A percentile compares a stretch with the other conserved stretches of the same genome.
These are phyloP conservation scores for Cocos nucifera DNA, from an alignment of 176 grass and related monocot species.

Conservation along the genomic window DNA sequence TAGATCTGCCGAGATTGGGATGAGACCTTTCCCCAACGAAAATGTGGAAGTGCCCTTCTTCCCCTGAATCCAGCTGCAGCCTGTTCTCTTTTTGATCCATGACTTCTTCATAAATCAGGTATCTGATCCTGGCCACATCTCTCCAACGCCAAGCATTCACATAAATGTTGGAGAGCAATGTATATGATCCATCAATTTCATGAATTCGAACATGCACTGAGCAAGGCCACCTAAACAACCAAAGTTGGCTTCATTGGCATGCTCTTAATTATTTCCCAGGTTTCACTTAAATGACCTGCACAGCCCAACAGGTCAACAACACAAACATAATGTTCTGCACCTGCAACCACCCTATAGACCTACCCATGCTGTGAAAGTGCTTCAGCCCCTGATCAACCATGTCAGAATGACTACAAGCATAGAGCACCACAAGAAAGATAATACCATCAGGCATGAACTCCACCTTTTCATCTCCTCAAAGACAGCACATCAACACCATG, in stretches of 20 bases:
- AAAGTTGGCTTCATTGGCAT: slow-evolving; percentile 72
- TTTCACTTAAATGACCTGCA: slow-evolving; percentile 47
- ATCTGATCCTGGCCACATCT: slow-evolving; percentile 62
- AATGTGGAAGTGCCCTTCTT: slow-evolving; percentile 67
- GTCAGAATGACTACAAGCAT: slow-evolving; percentile 76
- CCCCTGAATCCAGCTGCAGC: slow-evolving; percentile 76
- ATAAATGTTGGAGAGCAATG: slow-evolving; percentile 80
- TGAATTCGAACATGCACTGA: slow-evolving; percentile 64
- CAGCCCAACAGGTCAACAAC: slow-evolving; percentile 65
- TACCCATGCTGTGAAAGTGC: slow-evolving; percentile 60
- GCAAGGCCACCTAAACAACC: slow-evolving; percentile 63
- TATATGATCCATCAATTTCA: slow-evolving; percentile 78
- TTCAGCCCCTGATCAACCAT: slow-evolving; percentile 66
- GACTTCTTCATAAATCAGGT: slow-evolving; percentile 35
- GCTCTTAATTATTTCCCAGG: slow-evolving; percentile 55
- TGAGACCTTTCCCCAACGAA: slow-evolving; percentile 67
- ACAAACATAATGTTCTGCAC: slow-evolving; percentile 71
- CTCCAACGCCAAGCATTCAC: slow-evolving; percentile 64
- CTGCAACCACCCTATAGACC: slow-evolving; percentile 42
- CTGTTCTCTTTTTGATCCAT: slow-evolving; percentile 71
- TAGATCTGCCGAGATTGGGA: slow-evolving; percentile 59
- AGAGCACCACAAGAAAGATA: slow-evolving; percentile 74
- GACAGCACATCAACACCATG: slow-evolving; percentile 52
- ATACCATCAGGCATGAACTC: slow-evolving; percentile 64
- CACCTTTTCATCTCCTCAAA: slow-evolving; percentile 61